Conservation (phyloP, 2,329 filamentous ascomycete genomes). For the Clarireedia hainanense region DNA sequence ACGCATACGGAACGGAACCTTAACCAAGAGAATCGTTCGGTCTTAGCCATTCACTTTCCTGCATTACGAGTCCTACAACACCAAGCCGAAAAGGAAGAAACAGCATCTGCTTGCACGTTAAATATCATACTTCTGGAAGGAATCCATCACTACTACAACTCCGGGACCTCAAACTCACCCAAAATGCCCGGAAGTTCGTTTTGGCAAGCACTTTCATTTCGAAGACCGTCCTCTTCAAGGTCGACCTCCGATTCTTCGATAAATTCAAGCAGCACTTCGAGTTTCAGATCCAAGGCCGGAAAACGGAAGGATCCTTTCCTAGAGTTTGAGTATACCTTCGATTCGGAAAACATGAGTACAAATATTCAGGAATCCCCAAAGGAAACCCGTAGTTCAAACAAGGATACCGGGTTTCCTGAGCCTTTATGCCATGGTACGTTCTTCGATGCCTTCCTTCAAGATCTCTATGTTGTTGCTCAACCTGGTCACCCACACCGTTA, state of each 20-base stretch:
- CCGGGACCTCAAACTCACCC: no score
- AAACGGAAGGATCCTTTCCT: conserved; percentile 1
- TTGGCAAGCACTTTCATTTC: conserved; percentile 5
- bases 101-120: no score
- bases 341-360: conserved; percentile 10
- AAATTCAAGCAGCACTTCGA: conserved; percentile 2
- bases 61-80: no score
- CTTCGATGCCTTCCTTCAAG: not conserved
- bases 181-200: conserved; percentile 24
- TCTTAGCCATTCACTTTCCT: no score
- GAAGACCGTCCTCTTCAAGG: conserved; percentile 5
- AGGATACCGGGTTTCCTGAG: conserved; percentile 32
- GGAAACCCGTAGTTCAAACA: conserved; percentile 5
- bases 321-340: not conserved
- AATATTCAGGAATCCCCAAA: conserved; percentile 16
- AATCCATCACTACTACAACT: no score
- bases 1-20: no score
- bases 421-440: conserved; percentile 23
- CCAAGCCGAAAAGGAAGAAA: no score
- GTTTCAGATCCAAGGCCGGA: not conserved
- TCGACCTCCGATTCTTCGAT: conserved; percentile 1
- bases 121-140: no score
- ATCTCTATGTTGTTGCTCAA: not conserved
- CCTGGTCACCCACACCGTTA: not conserved
- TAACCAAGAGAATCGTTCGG: no score